A percentile compares a stretch with the other conserved stretches of the same genome.
Conservation (phyloP, 1,284 basidiomycete genomes). For the Anthracocystis setariae region DNA sequence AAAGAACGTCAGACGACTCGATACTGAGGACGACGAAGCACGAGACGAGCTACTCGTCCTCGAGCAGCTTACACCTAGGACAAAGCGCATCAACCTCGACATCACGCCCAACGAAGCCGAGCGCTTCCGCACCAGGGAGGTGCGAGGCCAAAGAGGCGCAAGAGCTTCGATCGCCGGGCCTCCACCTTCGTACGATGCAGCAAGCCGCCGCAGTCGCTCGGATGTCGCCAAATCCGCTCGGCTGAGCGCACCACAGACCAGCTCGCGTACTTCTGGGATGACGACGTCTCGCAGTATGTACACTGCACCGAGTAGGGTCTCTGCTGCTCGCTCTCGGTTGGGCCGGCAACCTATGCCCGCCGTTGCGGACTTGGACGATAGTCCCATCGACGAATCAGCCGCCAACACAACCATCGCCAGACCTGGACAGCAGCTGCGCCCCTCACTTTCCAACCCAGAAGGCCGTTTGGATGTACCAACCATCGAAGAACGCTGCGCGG, state of each 20-base stretch:
- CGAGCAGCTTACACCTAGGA: slow-evolving; percentile 30
- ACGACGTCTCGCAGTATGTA: slow-evolving; percentile 19
- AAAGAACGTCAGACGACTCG: slow-evolving; percentile 9
- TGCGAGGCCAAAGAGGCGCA: slow-evolving; percentile 3
- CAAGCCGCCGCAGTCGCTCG: not conserved
- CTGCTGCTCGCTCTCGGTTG: slow-evolving; percentile 9
- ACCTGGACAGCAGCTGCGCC: slow-evolving; percentile 42
- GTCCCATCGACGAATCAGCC: not conserved
- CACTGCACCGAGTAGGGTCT: slow-evolving; percentile 19
- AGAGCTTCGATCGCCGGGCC: slow-evolving; percentile 32
- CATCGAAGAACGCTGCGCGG: slow-evolving; percentile 48
- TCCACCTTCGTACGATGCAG: not conserved
- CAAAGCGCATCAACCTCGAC: slow-evolving; percentile 12
- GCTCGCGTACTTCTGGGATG: slow-evolving; percentile 6
- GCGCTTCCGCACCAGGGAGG: slow-evolving; percentile 23
- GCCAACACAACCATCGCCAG: slow-evolving; percentile 31
- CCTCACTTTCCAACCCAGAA: slow-evolving; percentile 30
- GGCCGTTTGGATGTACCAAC: slow-evolving; percentile 45
- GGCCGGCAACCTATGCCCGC: slow-evolving; percentile 1
- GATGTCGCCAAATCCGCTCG: slow-evolving; percentile 12
- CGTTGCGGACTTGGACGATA: slow-evolving; percentile 3
- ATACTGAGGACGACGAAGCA: slow-evolving; percentile 21
- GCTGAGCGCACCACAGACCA: slow-evolving; percentile 20
- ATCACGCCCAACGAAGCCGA: slow-evolving; percentile 29
- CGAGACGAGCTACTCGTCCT: slow-evolving; percentile 27